Evolutionary conservation across 352 stramenopile genomes (phyloP).

Genomic region (Globisporangium alternatum): DNA sequence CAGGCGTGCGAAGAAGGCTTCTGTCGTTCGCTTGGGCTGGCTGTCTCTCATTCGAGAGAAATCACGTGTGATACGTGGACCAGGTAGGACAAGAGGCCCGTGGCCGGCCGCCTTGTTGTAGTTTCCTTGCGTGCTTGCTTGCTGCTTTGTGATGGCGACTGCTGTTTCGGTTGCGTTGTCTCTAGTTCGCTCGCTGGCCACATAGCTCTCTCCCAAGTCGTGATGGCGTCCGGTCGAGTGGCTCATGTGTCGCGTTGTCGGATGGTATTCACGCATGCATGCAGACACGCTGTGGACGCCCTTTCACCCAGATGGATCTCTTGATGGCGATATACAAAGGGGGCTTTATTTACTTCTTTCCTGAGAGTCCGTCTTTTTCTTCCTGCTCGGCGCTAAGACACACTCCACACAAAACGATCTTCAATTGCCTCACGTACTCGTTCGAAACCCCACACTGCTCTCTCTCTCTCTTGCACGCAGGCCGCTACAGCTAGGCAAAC

Average conservation of each 20-base stretch:
- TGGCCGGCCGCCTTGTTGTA: background rate
- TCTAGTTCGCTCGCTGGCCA: background rate
- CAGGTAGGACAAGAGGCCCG: background rate
- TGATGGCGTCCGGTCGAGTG: too few relatives aligned
- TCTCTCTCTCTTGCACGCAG: background rate
- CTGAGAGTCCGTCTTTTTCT: background rate
- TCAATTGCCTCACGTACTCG: background rate
- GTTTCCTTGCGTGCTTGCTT: background rate
- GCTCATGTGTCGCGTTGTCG: background rate
- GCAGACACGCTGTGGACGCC: background rate
- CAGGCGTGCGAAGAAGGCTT: too few relatives aligned
- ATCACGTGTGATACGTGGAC: background rate
- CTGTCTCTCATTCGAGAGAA: background rate
- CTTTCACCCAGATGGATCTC: background rate
- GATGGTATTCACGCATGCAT: background rate
- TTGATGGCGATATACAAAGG: constrained; percentile 1
- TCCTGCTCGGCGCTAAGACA: background rate
- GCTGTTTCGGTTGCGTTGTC: background rate
- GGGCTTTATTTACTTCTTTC: background rate
- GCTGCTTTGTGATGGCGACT: background rate
- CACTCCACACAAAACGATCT: constrained; percentile 1
- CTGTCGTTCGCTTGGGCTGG: background rate
- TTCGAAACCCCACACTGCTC: background rate
- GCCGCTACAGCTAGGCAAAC: constrained; percentile 29
- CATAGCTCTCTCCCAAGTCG: background rate